Evolutionary conservation across 306 rosid genomes (phyloP), one percentile per base, ranked within the genome.

Genomic region (Begonia fuchsioides): DNA sequence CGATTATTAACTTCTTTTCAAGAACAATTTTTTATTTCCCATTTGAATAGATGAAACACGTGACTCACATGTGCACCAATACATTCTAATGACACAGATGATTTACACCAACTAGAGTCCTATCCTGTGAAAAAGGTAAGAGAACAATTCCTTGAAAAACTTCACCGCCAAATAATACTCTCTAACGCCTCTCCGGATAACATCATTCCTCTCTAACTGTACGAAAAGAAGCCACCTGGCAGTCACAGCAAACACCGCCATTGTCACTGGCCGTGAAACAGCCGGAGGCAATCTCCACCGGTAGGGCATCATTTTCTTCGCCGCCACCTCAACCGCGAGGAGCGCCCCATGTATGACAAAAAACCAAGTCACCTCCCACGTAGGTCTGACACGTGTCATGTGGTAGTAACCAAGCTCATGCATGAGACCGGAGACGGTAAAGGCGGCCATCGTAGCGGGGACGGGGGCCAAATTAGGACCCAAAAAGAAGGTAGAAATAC

Each of bases 341-440:
- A 77, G 76, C 2, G 18, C 5, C 1, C 96, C 96, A 0, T 88
- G 95, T 0, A 83, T 43, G 19, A 78, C 55, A 13, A 81, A 83
- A 32, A 83, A 88, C 49, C 65, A 55, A n/a, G 82, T 76, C 54
- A 78, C 94, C 38, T 88, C 94, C 95, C 96, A 83, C 43, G 90
- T 81, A 53, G 93, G 95, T 47, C 47, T 10, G 35, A 12, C 84
- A 17, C 78, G 82, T 1, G 90, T n/a, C 1, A 76, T 10, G 39
- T 78, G 81, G 48, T 70, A 88, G 26, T 65, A 88, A 0, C 83
- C 53, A 0, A 71, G 17, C 64, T 83, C 93, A 2, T 88, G 96
- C 83, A 78, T 71, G 0, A 83, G 16, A 1, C 93, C 90, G 0
- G 90, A 88, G 10, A 76, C 80, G 0, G 40, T 0, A 20, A 88